Percentiles rank a stretch among this genome's conserved stretches.
Evolutionary conservation across 2,329 filamentous ascomycete species (phyloP).

Genomic region (Diaporthe ilicicola): DNA sequence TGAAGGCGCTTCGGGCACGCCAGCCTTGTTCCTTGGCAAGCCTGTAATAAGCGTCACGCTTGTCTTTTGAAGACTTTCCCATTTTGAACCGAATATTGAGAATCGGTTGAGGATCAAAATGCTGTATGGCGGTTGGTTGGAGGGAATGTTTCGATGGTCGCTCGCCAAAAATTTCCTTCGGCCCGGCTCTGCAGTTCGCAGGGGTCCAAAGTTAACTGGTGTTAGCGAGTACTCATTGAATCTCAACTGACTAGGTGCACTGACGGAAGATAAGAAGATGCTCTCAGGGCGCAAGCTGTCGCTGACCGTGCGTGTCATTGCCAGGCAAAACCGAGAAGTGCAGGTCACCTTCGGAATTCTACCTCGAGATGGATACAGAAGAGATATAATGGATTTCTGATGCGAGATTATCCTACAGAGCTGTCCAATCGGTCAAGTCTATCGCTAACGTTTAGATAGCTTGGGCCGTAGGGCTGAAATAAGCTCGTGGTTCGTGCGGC

Average conservation of each 20-base stretch:
- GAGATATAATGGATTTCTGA: not conserved
- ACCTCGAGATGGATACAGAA: too few relatives aligned
- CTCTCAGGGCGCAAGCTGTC: not conserved
- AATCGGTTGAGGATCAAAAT: not conserved
- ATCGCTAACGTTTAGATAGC: not conserved
- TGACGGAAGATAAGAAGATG: not conserved
- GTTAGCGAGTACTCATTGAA: not conserved
- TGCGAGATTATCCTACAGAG: not conserved
- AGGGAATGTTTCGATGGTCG: not conserved
- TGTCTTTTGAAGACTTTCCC: slow-evolving; percentile 99
- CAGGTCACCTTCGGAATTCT: too few relatives aligned
- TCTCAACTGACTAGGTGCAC: not conserved
- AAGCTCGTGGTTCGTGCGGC: slow-evolving; percentile 42
- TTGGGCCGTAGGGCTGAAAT: slow-evolving; percentile 38
- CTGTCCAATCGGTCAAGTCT: not conserved
- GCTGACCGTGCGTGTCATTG: not conserved
- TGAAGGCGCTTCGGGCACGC: slow-evolving; percentile 96
- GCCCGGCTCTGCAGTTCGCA: slow-evolving; percentile 26
- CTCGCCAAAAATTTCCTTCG: slow-evolving; percentile 24
- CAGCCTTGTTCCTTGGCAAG: slow-evolving; percentile 99
- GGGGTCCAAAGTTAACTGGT: slow-evolving; percentile 5
- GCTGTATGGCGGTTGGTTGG: not conserved
- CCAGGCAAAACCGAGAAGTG: not conserved
- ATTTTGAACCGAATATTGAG: slow-evolving; percentile 53
- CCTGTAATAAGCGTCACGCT: slow-evolving; percentile 96